These are phyloP conservation scores for Pistacia atlantica DNA, from an alignment of 345 rosid genomes.

Conservation along the genomic window DNA sequence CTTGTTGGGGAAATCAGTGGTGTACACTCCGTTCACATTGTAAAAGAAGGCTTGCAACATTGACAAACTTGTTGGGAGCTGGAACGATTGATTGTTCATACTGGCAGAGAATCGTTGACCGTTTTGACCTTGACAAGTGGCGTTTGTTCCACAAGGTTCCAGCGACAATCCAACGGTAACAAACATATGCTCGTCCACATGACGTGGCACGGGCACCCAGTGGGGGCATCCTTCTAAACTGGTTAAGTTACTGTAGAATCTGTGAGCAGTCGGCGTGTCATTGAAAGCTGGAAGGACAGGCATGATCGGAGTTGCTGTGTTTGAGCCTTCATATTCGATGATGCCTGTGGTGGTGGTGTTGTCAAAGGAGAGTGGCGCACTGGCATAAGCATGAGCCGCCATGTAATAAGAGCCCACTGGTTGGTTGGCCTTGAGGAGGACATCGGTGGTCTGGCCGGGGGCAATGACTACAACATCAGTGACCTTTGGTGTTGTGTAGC, in stretches of 20 bases:
- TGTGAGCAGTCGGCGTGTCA: constrained; percentile 74
- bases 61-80: constrained; percentile 47
- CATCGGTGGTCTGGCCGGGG: constrained; percentile 82
- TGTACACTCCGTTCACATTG: constrained; percentile 61
- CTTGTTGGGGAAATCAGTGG: constrained; percentile 58
- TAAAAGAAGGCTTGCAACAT: constrained; percentile 62
- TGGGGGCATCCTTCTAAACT: constrained; percentile 46
- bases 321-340: constrained; percentile 43
- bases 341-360: constrained; percentile 75
- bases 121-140: constrained; percentile 50
- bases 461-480: constrained; percentile 64
- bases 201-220: constrained; percentile 64
- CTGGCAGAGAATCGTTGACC: constrained; percentile 56
- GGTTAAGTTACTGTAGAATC: constrained; percentile 58
- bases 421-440: constrained; percentile 62
- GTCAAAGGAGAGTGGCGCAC: constrained; percentile 37
- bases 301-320: constrained; percentile 41
- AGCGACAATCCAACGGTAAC: constrained; percentile 62
- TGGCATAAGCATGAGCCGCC: constrained; percentile 68
- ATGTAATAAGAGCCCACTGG: constrained; percentile 68
- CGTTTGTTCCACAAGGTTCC: constrained; percentile 44
- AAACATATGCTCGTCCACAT: constrained; percentile 71
- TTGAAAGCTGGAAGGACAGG: constrained; percentile 61
- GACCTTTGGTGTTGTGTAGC: constrained; percentile 61
- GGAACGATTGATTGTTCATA: constrained; percentile 79